These are phyloP conservation scores for Candida mattraensis DNA, from an alignment of 805 yeast species.

Conservation along the genomic window DNA sequence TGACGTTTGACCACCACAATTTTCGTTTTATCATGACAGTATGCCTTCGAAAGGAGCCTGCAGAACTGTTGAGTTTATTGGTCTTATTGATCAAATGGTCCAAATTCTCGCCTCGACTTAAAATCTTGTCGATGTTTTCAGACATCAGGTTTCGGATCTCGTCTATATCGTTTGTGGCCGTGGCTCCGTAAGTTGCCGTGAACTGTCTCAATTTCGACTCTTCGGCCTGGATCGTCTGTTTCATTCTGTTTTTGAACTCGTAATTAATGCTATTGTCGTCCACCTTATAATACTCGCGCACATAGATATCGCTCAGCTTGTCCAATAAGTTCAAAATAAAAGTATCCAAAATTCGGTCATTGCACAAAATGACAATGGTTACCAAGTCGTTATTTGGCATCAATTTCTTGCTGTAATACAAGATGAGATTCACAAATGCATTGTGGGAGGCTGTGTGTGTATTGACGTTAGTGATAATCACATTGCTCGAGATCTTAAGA, in stretches of 20 bases:
- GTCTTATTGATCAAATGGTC: constrained; percentile 76
- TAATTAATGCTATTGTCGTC: constrained; percentile 26
- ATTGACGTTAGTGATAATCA: constrained; percentile 17
- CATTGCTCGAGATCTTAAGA: constrained; percentile 21
- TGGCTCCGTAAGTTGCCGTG: constrained; percentile 33
- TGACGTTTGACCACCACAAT: constrained; percentile 68
- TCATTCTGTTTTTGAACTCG: constrained; percentile 57
- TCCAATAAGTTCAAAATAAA: constrained; percentile 49
- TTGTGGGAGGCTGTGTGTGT: constrained; percentile 35
- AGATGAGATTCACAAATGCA: constrained; percentile 24
- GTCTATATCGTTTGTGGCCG: constrained; percentile 52
- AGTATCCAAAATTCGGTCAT: constrained; percentile 43
- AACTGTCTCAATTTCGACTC: constrained; percentile 46
- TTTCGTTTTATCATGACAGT: constrained; percentile 62
- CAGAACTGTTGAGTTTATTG: constrained; percentile 62
- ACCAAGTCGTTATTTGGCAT: constrained; percentile 47
- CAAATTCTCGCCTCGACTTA: constrained; percentile 78
- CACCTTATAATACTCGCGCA: constrained; percentile 22
- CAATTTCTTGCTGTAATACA: constrained; percentile 51
- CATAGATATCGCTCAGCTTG: constrained; percentile 49
- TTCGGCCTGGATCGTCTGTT: constrained; percentile 54
- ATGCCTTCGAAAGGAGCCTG: constrained; percentile 67
- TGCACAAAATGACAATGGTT: constrained; percentile 50
- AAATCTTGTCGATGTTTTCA: constrained; percentile 67
- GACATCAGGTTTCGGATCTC: constrained; percentile 69